Conservation (phyloP, 345 rosid species). For the Syzygium aromaticum region DNA sequence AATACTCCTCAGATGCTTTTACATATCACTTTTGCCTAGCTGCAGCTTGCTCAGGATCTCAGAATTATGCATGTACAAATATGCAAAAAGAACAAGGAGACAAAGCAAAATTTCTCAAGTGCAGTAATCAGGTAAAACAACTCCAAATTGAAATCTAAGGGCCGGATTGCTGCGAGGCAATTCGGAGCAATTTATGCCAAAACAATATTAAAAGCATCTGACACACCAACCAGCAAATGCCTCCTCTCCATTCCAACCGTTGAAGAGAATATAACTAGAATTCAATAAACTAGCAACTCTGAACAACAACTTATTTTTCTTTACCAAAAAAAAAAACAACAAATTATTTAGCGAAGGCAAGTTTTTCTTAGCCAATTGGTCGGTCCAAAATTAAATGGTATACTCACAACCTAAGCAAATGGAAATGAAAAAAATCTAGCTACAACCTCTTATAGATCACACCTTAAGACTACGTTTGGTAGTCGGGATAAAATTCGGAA, state of each 20-base stretch:
- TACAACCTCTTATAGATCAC: too few species aligned
- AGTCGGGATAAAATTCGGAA: too few species aligned
- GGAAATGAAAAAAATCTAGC: not conserved
- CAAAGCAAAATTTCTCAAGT: not conserved
- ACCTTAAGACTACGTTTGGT: too few species aligned
- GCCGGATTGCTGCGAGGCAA: not conserved
- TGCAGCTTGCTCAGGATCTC: too few species aligned
- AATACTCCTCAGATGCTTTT: not conserved
- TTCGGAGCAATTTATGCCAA: not conserved
- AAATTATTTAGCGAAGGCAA: not conserved
- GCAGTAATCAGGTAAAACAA: not conserved
- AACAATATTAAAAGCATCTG: not conserved
- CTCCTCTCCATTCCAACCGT: not conserved
- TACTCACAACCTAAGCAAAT: not conserved
- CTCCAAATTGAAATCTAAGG: not conserved
- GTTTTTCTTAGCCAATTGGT: not conserved
- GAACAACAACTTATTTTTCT: not conserved
- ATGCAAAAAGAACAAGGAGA: not conserved
- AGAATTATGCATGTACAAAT: too few species aligned
- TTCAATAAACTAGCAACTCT: not conserved
- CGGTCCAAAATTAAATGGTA: not conserved
- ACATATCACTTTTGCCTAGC: conserved; percentile 1
- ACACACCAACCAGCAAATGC: not conserved
- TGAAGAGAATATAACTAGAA: not conserved
- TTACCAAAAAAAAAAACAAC: too few species aligned